These are phyloP conservation scores for Zasmidium angulare DNA, from an alignment of 2,329 filamentous ascomycete species.

Conservation along the genomic window DNA sequence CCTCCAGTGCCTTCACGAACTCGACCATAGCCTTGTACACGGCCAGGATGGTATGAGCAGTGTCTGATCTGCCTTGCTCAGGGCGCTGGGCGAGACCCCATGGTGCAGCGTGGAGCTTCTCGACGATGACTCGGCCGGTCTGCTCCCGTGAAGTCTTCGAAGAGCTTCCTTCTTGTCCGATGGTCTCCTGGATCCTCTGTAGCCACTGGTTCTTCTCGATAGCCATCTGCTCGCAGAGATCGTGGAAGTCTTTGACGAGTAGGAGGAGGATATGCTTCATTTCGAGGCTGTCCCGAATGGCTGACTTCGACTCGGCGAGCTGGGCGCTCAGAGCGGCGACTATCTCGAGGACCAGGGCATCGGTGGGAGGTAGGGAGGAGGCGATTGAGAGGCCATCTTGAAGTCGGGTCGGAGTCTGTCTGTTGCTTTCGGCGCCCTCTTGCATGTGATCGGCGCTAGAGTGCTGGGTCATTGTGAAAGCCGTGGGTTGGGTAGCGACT, in stretches of 20 bases:
- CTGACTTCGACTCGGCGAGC: not conserved
- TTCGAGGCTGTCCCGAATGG: not conserved
- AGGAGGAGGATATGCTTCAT: not conserved
- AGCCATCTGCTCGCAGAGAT: not conserved
- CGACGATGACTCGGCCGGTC: not conserved
- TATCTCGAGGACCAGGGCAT: not conserved
- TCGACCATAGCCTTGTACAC: not conserved
- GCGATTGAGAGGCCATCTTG: not conserved
- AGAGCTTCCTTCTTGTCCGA: not conserved
- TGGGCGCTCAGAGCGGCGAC: not conserved
- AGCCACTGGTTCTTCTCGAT: not conserved
- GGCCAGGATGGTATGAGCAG: not conserved
- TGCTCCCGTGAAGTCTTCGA: not conserved
- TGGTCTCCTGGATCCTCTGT: not conserved
- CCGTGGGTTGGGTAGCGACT: not conserved
- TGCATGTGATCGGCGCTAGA: not conserved
- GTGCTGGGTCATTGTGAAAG: not conserved
- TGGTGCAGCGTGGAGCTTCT: not conserved
- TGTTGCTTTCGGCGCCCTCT: not conserved
- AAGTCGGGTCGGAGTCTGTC: not conserved
- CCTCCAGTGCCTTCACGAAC: not conserved
- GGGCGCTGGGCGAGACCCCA: not conserved
- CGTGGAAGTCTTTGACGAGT: not conserved
- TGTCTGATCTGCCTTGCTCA: not conserved
- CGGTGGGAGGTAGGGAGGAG: not conserved